Percentiles rank a stretch among this genome's conserved stretches.
phyloP scores from a whole-genome alignment of 169 alveolate genomes.

The Cryptosporidium andersoni region DNA sequence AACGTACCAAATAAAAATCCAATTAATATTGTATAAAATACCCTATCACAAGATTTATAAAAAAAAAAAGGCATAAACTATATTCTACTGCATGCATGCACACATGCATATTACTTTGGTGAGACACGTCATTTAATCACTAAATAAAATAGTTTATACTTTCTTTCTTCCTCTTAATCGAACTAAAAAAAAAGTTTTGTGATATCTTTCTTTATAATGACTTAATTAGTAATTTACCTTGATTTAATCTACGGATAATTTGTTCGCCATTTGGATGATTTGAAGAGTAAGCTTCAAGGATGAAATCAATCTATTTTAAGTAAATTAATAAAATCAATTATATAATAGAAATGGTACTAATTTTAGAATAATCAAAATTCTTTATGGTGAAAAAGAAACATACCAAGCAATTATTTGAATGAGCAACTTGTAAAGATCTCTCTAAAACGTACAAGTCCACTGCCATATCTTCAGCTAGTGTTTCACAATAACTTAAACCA shows the following conservation, averaged over 20 bases:
- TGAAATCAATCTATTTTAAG: conserved; percentile 25
- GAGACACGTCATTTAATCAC: not conserved
- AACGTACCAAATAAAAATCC: too few relatives aligned
- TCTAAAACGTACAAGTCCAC: conserved; percentile 64
- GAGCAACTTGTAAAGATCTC: conserved; percentile 61
- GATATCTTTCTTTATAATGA: not conserved
- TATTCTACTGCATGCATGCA: conserved; percentile 6
- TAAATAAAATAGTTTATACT: conserved; percentile 2
- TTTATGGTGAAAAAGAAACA: not conserved
- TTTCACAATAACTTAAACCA: conserved; percentile 58
- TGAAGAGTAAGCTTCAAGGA: conserved; percentile 4
- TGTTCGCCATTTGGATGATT: conserved; percentile 19
- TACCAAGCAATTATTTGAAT: conserved; percentile 4
- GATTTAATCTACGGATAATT: conserved; percentile 32
- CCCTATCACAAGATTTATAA: not conserved
- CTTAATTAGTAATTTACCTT: conserved; percentile 24
- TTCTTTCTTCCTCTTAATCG: conserved; percentile 64
- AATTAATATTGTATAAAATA: too few relatives aligned
- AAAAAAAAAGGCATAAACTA: not conserved
- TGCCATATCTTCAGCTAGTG: conserved; percentile 67
- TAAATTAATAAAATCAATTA: not conserved
- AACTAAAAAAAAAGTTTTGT: conserved; percentile 2
- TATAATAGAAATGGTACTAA: not conserved
- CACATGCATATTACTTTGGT: conserved; percentile 1
- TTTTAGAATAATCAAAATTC: not conserved